Evolutionary conservation across 2,329 filamentous ascomycete species (phyloP).

Genomic region (Botryotinia convoluta): DNA sequence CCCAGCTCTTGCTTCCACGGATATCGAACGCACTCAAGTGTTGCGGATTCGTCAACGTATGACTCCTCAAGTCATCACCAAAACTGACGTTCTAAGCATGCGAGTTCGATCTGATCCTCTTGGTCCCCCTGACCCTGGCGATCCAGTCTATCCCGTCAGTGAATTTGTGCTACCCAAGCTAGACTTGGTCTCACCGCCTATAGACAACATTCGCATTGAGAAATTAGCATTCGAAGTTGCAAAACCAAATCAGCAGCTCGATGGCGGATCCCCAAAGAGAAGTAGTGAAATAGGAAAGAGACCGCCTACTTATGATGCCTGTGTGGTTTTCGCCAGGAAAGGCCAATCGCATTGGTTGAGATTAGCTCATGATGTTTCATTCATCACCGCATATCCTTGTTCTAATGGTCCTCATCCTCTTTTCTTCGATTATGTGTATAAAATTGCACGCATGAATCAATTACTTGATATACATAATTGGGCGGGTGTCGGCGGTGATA

Average conservation of each 20-base stretch:
- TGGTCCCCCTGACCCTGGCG: constrained; percentile 53
- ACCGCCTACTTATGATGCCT: constrained; percentile 57
- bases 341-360: constrained; percentile 62
- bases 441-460: constrained; percentile 59
- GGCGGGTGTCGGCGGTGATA: constrained; percentile 40
- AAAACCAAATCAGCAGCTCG: background rate
- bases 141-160: constrained; percentile 57
- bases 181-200: constrained; percentile 45
- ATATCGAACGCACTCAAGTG: constrained; percentile 67
- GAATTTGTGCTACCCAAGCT: constrained; percentile 65
- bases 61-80: constrained; percentile 54
- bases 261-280: background rate
- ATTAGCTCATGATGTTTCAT: constrained; percentile 63
- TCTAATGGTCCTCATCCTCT: constrained; percentile 63
- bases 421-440: constrained; percentile 68
- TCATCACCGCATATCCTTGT: constrained; percentile 64
- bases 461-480: constrained; percentile 65
- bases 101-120: constrained; percentile 65
- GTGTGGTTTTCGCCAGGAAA: constrained; percentile 61
- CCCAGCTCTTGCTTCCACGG: constrained; percentile 64
- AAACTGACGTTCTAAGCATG: constrained; percentile 64
- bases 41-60: constrained; percentile 62
- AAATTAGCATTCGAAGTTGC: constrained; percentile 48
- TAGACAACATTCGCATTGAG: constrained; percentile 68
- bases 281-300: constrained; percentile 22